phyloP scores from a whole-genome alignment of 768 basidiomycete species.

The Naematelia aurantialba region DNA sequence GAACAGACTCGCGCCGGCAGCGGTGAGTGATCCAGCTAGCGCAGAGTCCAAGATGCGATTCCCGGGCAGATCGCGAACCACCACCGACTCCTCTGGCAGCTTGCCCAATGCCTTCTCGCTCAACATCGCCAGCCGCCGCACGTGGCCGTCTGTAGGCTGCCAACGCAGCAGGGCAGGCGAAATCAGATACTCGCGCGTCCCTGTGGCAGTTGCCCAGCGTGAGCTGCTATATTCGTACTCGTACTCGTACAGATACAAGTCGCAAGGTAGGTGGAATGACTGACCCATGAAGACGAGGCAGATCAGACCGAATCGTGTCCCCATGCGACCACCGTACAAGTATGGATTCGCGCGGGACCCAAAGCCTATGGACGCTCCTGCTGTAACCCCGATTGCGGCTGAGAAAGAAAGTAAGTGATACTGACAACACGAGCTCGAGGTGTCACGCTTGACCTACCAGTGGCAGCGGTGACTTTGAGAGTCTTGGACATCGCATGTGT shows the following conservation, averaged over 20 bases:
- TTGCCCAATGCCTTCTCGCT: conserved; percentile 18
- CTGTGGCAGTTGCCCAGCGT: too few relatives aligned
- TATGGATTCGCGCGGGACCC: not conserved
- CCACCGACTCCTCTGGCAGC: conserved; percentile 10
- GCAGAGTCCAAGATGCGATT: conserved; percentile 62
- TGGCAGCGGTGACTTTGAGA: not conserved
- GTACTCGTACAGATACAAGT: too few relatives aligned
- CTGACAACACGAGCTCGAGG: not conserved
- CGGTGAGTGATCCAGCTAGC: not conserved
- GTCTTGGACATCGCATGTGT: not conserved
- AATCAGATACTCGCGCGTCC: conserved; percentile 70
- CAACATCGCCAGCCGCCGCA: conserved; percentile 13
- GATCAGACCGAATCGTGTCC: not conserved
- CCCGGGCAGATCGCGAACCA: not conserved
- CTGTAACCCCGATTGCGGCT: conserved; percentile 54
- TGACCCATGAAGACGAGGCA: not conserved
- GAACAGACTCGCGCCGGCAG: not conserved
- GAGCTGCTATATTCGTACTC: too few relatives aligned
- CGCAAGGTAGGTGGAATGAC: conserved; percentile 3
- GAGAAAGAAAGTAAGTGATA: conserved; percentile 59
- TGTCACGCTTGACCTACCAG: not conserved
- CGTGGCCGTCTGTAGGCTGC: conserved; percentile 56
- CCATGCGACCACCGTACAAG: not conserved
- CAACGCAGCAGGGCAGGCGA: conserved; percentile 60
- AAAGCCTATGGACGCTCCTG: conserved; percentile 39